Evolutionary conservation across 352 stramenopile genomes (phyloP), one percentile per base, ranked within the genome.

Genomic region (Phytophthora nicotianae): DNA sequence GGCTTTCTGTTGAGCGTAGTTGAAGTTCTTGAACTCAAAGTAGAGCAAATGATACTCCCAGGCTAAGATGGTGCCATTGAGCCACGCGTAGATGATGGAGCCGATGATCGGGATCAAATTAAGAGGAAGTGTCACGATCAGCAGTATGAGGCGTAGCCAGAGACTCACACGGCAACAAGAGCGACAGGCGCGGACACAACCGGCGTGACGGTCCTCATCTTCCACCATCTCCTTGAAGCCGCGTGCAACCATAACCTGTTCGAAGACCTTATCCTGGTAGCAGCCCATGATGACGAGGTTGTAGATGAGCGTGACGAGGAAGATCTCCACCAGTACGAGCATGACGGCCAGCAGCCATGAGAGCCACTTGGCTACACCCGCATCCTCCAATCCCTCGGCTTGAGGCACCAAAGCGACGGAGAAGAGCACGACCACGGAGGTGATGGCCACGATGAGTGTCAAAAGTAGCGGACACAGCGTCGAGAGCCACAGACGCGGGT

Each of bases 1-100:
- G 6, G 53, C 58, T 51, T 79, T 77, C 50, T 93, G 83, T 46
- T 90, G 70, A 13, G 49, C 66, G 60, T 89, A 89, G n/a, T 46
- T 51, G 19, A 73, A 72, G 51, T 81, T 77, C 48, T 86, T 86
- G 54, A 89, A 75, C 64, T 90, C 81, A 60, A 93, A 91, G 62
- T 89, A 93, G 59, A 83, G 84, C 27, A 90, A 64, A 53, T 90
- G 81, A 40, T 86, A 79, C 61, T 90, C 81, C 83, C 83, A 93
- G 7, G 74, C 81, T 48, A 89, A 53, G 47, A 91, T 63, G 17
- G 74, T 79, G 59, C 81, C 79, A 64, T 93, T 90, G 55, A 91
- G 65, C 76, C 74, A 90, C 52, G 86, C 66, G 54, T 84, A 93
- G 26, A 79, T 47, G 43, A 87, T 48, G 24, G 79, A 86, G 45